phyloP scores from a whole-genome alignment of 208 protist genomes.

The Vickermania ingenoplastis region DNA sequence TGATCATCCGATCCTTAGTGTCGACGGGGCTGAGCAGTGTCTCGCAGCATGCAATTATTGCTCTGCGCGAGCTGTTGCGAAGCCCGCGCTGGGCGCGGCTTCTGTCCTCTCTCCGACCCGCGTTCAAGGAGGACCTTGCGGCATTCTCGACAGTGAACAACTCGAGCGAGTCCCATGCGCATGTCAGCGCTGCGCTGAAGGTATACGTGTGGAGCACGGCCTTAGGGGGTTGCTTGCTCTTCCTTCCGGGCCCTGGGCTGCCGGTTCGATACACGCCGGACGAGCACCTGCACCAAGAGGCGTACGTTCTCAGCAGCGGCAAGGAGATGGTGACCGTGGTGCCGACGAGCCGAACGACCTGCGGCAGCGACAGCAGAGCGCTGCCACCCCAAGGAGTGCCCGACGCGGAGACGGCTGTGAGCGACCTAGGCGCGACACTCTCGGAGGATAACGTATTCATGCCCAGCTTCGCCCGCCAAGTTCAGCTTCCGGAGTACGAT shows the following conservation, averaged over 20 bases:
- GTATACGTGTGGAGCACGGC: constrained; percentile 17
- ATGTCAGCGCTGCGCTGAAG: constrained; percentile 9
- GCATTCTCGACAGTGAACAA: neutral
- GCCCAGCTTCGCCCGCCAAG: neutral
- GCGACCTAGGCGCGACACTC: neutral
- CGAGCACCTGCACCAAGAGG: neutral
- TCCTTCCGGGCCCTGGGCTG: constrained; percentile 2
- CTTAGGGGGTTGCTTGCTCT: constrained; percentile 20
- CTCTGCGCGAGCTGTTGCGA: neutral
- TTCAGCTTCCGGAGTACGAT: constrained; percentile 10
- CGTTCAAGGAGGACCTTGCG: neutral
- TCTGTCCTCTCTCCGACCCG: neutral
- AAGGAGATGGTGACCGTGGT: constrained; percentile 1
- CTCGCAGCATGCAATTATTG: neutral
- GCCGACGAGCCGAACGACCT: neutral
- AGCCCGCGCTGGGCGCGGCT: neutral
- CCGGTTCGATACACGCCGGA: neutral
- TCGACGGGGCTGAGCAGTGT: neutral
- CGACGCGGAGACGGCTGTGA: neutral
- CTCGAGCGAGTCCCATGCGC: neutral
- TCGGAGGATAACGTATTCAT: constrained; percentile 5
- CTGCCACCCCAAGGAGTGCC: neutral
- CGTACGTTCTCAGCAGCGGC: neutral
- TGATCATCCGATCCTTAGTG: constrained; percentile 1
- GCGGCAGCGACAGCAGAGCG: neutral